Conservation (phyloP, 495 filamentous ascomycete genomes). For the Thermochaetoides thermophila region DNA sequence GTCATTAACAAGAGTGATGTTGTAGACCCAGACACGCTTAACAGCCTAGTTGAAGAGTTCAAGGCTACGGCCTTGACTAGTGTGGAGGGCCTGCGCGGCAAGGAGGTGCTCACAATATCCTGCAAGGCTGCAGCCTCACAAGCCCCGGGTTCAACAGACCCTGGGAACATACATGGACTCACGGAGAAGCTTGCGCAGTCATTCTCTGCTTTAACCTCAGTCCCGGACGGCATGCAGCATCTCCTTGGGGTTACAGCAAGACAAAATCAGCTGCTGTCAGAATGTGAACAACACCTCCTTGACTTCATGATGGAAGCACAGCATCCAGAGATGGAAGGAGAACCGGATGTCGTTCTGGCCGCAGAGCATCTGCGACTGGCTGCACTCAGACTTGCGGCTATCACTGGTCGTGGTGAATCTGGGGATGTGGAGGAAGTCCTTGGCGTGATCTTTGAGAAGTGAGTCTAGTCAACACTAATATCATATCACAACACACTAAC, state of each 20-base stretch:
- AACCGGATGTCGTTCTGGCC: constrained; percentile 69
- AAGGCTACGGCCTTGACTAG: constrained; percentile 16
- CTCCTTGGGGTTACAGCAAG: constrained; percentile 82
- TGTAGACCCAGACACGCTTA: constrained; percentile 20
- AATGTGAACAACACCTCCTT: constrained; percentile 53
- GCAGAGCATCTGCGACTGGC: constrained; percentile 79
- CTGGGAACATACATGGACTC: constrained; percentile 54
- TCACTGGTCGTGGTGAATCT: constrained; percentile 72
- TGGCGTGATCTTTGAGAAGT: constrained; percentile 97
- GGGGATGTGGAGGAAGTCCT: constrained; percentile 95
- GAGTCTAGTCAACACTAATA: too few relatives aligned
- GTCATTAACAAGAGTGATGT: constrained; percentile 75
- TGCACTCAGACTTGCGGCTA: constrained; percentile 63
- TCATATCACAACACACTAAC: constrained; percentile 2
- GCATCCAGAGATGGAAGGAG: constrained; percentile 3
- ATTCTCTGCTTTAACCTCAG: constrained; percentile 60
- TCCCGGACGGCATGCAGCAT: constrained; percentile 48
- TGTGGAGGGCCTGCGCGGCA: constrained; percentile 14
- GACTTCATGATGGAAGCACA: constrained; percentile 45
- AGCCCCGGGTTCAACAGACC: constrained; percentile 28
- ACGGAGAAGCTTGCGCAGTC: constrained; percentile 48
- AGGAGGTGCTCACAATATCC: constrained; percentile 42
- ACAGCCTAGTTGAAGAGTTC: constrained; percentile 18
- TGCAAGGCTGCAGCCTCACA: constrained; percentile 34
- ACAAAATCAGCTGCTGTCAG: constrained; percentile 64